These are phyloP conservation scores for Lactifluus hygrophoroides DNA, from an alignment of 768 basidiomycete genomes.

Conservation along the genomic window DNA sequence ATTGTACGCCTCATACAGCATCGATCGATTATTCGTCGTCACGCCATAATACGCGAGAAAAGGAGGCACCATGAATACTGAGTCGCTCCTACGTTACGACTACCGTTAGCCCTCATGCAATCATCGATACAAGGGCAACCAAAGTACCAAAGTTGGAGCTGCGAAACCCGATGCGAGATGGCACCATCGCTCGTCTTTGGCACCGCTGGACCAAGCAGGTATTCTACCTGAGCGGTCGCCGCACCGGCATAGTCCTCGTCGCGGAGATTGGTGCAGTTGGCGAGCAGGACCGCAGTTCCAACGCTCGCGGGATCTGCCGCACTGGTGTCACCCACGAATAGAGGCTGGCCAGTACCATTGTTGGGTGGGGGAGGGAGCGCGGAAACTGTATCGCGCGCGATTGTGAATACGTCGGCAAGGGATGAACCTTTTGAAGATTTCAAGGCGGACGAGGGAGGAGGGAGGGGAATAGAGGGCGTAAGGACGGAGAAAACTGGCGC, in stretches of 20 bases:
- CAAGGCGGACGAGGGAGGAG: constrained; percentile 33
- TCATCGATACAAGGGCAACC: no score
- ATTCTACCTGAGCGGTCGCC: constrained; percentile 58
- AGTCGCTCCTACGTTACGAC: constrained; percentile 52
- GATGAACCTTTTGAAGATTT: constrained; percentile 33
- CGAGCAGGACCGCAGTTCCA: constrained; percentile 58
- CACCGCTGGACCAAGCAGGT: constrained; percentile 40
- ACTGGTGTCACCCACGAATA: constrained; percentile 49
- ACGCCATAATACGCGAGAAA: constrained; percentile 83
- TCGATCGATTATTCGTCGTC: constrained; percentile 43
- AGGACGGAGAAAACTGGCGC: constrained; percentile 40
- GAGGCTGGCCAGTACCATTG: constrained; percentile 40
- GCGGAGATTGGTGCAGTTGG: constrained; percentile 53
- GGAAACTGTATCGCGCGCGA: constrained; percentile 42
- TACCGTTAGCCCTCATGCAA: no score
- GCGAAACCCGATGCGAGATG: constrained; percentile 61
- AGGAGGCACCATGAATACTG: constrained; percentile 78
- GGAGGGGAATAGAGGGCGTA: constrained; percentile 22
- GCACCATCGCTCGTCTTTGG: constrained; percentile 69
- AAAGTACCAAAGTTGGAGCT: constrained; percentile 78
- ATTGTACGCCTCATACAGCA: constrained; percentile 56
- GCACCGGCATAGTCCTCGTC: constrained; percentile 60
- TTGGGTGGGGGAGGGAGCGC: constrained; percentile 38
- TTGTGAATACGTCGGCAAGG: constrained; percentile 48
- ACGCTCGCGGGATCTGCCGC: constrained; percentile 77